Percentiles rank a stretch among this genome's conserved stretches.
Evolutionary conservation across 306 rosid genomes (phyloP).

Genomic region (Ceratonia siliqua): DNA sequence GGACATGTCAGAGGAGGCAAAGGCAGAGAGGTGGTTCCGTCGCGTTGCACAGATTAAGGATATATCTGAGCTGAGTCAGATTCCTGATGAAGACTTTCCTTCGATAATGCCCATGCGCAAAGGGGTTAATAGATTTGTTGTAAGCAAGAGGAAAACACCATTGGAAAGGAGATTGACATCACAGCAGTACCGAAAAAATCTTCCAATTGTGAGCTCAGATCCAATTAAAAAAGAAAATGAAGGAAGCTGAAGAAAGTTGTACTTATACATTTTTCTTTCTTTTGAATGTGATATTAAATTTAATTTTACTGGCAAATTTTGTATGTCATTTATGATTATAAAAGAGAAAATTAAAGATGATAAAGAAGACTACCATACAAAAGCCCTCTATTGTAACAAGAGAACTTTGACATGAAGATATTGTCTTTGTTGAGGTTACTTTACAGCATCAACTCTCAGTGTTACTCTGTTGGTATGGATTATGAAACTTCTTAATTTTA

Average conservation of each 20-base stretch:
- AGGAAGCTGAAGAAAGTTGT: slow-evolving; percentile 41
- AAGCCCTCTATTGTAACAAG: background rate
- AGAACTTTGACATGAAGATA: slow-evolving; percentile 26
- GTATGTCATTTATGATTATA: background rate
- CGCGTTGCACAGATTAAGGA: slow-evolving; percentile 95
- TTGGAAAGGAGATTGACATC: slow-evolving; percentile 93
- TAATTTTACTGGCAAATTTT: slow-evolving; percentile 16
- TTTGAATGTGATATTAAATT: slow-evolving; percentile 15
- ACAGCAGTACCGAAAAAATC: slow-evolving; percentile 82
- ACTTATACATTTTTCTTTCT: slow-evolving; percentile 5
- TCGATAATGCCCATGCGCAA: slow-evolving; percentile 99
- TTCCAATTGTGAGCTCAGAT: slow-evolving; percentile 83
- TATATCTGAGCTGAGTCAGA: slow-evolving; percentile 93
- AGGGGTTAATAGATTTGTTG: slow-evolving; percentile 98
- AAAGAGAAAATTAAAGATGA: slow-evolving; percentile 23
- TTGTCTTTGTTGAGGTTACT: background rate
- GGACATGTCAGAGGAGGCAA: slow-evolving; percentile 99
- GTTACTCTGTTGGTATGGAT: background rate
- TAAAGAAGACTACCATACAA: background rate
- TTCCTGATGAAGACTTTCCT: slow-evolving; percentile 98
- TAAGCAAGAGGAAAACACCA: slow-evolving; percentile 97
- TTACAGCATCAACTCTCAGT: background rate
- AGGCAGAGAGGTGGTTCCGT: slow-evolving; percentile 97
- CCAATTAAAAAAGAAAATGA: slow-evolving; percentile 64
- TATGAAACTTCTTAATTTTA: background rate